Evolutionary conservation across 495 filamentous ascomycete species (phyloP).

Genomic region (Talaromyces ruber): DNA sequence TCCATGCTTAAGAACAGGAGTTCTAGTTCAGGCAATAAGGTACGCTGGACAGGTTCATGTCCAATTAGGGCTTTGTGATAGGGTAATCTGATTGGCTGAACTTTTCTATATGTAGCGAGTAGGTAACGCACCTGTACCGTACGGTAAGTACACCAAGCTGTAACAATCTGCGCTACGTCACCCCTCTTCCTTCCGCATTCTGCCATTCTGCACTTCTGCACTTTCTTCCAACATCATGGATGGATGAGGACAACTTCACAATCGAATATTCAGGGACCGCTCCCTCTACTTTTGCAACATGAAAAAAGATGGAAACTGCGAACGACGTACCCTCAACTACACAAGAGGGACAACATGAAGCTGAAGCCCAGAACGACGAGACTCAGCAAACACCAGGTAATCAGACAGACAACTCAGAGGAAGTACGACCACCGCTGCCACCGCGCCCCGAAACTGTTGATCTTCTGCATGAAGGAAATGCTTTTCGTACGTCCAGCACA

Average conservation of each 20-base stretch:
- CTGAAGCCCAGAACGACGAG: not conserved
- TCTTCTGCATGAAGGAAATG: constrained; percentile 30
- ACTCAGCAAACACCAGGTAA: constrained; percentile 4
- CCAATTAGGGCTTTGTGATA: too few relatives aligned
- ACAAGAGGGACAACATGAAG: not conserved
- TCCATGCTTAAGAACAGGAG: too few relatives aligned
- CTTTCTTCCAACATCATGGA: not conserved
- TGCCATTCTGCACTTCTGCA: not conserved
- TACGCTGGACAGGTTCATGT: too few relatives aligned
- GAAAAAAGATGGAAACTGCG: constrained; percentile 1
- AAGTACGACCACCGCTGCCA: constrained; percentile 55
- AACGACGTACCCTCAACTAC: not conserved
- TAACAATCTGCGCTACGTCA: not conserved
- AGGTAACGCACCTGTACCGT: too few relatives aligned
- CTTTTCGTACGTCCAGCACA: constrained; percentile 12
- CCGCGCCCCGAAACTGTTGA: constrained; percentile 49
- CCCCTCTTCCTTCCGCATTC: not conserved
- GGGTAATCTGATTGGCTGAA: too few relatives aligned
- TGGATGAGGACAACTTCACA: not conserved
- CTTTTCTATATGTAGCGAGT: too few relatives aligned
- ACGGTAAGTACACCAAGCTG: too few relatives aligned
- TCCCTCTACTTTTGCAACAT: not conserved
- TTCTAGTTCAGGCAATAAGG: too few relatives aligned
- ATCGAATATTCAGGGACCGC: not conserved
- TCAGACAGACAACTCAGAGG: constrained; percentile 27